phyloP scores from a whole-genome alignment of 2,329 filamentous ascomycete species.

The Fusarium metavorans region DNA sequence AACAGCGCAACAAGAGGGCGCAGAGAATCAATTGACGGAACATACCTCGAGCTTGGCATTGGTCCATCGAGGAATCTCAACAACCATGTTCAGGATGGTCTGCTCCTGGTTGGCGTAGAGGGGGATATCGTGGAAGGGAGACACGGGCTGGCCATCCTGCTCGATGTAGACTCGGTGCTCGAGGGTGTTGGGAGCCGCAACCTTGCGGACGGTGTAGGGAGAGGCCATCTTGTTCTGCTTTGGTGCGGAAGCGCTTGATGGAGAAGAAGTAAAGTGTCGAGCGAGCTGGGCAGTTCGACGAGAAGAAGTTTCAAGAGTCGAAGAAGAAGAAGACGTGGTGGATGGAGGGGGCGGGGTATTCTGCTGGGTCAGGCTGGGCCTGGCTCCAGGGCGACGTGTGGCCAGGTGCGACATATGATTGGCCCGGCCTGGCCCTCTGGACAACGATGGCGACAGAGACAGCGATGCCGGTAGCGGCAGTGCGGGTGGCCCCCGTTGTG shows the following conservation, averaged over 20 bases:
- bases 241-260: slow-evolving; percentile 27
- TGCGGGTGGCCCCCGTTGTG: slow-evolving; percentile 11
- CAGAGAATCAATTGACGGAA: not conserved
- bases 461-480: not conserved
- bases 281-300: slow-evolving; percentile 66
- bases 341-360: slow-evolving; percentile 56
- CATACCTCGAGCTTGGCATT: slow-evolving; percentile 99
- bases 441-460: slow-evolving; percentile 15
- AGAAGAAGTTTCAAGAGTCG: slow-evolving; percentile 58
- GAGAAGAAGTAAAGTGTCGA: slow-evolving; percentile 61
- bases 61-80: slow-evolving; percentile 99
- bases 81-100: slow-evolving; percentile 98
- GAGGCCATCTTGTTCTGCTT: slow-evolving; percentile 64
- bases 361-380: slow-evolving; percentile 36
- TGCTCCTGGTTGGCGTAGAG: slow-evolving; percentile 97
- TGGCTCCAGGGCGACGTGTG: slow-evolving; percentile 41
- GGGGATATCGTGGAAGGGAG: slow-evolving; percentile 98
- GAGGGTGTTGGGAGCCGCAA: slow-evolving; percentile 90
- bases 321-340: slow-evolving; percentile 40
- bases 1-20: not conserved
- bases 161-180: slow-evolving; percentile 98
- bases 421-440: slow-evolving; percentile 37
- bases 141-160: slow-evolving; percentile 94
- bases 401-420: slow-evolving; percentile 41
- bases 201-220: slow-evolving; percentile 84